Base-by-base conservation (phyloP, 257 asterid species). In the Nicotiana knightiana region DNA sequence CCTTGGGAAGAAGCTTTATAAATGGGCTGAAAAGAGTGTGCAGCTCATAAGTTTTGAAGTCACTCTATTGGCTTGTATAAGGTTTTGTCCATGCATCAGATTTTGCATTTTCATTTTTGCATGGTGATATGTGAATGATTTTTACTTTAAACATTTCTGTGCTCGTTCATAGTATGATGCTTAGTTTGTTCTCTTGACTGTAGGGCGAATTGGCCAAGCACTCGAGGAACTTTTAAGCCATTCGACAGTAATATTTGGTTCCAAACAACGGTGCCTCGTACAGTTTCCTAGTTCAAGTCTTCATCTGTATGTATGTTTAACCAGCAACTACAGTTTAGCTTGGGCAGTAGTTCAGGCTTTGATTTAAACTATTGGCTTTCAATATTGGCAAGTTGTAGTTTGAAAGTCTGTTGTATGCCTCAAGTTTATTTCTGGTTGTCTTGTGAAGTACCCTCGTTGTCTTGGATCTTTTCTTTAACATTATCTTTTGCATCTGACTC, bases 121-220 rank as follows among this genome's bases (percentile, higher is more conserved):
- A 26, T 24, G 30, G 9, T 80, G 75, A 80, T 26, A 13, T 1
- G 58, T 43, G 63, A 43, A 46, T 12, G 11, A 5, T 17, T 43
- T 21, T 24, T 6, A 46, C 59, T 55, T 51, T 17, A 16, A 26
- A 63, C 66, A 12, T 3, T 63, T 54, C 15, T 30, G 11, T 66
- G 8, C n/a, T 43, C 48, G 48, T 66, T n/a, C 57, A 66, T 9
- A 48, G 30, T 81, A 51, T 21, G 24, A 43, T 67, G 46, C 32
- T 33, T 37, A 48, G 43, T 51, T 65, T 12, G 17, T 30, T 39
- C 10, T 65, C 70, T 51, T n/a, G n/a, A 65, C 26, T 81, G 79
- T 51, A 81, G 83, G 48, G 54, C 16, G 83, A 53, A 62, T 59
- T 81, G 67, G 79, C 83, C 28, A 81, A 81, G 67, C 83, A 81